Evolutionary conservation across 768 basidiomycete species (phyloP).

Genomic region (Psilocybe cyanescens): DNA sequence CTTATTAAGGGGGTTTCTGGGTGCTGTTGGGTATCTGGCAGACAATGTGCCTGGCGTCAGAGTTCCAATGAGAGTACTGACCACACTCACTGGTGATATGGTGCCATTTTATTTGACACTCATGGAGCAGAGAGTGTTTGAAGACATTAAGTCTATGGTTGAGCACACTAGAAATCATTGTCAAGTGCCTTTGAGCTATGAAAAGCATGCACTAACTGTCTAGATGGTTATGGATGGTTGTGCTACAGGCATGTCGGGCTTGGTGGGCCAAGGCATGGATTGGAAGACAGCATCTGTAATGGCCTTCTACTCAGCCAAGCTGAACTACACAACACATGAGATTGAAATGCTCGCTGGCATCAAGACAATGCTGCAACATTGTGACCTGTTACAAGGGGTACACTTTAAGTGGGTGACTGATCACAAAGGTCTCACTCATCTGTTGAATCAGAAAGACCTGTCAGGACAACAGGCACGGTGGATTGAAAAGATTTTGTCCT

Average conservation of each 20-base stretch:
- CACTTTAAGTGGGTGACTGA: constrained; percentile 32
- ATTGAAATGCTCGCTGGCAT: constrained; percentile 36
- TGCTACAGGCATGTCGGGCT: constrained; percentile 27
- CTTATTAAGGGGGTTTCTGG: constrained; percentile 33
- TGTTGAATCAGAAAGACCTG: constrained; percentile 33
- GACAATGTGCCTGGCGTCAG: constrained; percentile 30
- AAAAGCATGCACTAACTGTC: constrained; percentile 8
- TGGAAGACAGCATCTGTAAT: constrained; percentile 24
- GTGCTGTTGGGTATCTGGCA: constrained; percentile 26
- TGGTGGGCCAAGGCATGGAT: constrained; percentile 21
- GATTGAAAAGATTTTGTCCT: constrained; percentile 27
- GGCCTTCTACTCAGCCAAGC: constrained; percentile 36
- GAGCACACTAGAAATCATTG: constrained; percentile 19
- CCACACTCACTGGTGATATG: constrained; percentile 13
- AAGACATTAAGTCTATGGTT: constrained; percentile 29
- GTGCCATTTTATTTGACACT: constrained; percentile 23
- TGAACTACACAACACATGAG: constrained; percentile 40
- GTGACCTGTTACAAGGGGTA: constrained; percentile 28
- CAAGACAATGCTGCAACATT: constrained; percentile 29
- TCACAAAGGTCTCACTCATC: constrained; percentile 24
- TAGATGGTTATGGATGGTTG: constrained; percentile 32
- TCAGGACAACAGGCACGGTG: constrained; percentile 35
- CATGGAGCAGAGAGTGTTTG: constrained; percentile 31
- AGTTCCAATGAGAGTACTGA: constrained; percentile 37
- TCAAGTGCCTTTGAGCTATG: constrained; percentile 15